phyloP scores from a whole-genome alignment of 352 stramenopile species.

The Phytophthora tubulina region DNA sequence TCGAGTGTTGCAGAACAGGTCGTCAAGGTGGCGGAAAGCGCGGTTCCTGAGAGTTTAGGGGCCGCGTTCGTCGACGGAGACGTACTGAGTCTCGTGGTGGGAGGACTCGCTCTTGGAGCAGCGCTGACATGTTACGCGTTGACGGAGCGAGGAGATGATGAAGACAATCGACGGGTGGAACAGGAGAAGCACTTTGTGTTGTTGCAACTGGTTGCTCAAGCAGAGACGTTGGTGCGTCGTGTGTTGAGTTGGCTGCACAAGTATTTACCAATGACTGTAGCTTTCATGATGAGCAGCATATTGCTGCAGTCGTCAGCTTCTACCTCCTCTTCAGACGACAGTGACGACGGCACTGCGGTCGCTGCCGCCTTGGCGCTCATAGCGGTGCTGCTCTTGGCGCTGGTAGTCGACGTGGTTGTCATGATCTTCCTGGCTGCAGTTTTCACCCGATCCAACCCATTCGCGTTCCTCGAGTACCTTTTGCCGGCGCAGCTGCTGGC shows the following conservation, averaged over 20 bases:
- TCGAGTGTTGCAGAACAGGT: constrained; percentile 44
- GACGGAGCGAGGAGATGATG: constrained; percentile 1
- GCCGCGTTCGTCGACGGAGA: constrained; percentile 42
- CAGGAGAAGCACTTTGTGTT: constrained; percentile 44
- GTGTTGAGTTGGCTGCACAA: constrained; percentile 51
- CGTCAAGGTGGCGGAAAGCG: constrained; percentile 35
- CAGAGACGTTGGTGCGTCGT: constrained; percentile 51
- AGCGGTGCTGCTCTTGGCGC: constrained; percentile 56
- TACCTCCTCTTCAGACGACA: constrained; percentile 4
- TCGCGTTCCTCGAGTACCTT: constrained; percentile 56
- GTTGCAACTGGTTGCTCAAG: constrained; percentile 58
- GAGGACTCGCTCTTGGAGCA: constrained; percentile 41
- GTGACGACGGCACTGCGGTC: constrained; percentile 19
- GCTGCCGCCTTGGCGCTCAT: constrained; percentile 51
- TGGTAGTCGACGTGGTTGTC: constrained; percentile 51
- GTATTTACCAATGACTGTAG: constrained; percentile 52
- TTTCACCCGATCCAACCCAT: constrained; percentile 57
- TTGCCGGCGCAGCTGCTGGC: constrained; percentile 63
- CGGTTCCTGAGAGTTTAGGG: constrained; percentile 46
- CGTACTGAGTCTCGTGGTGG: constrained; percentile 49
- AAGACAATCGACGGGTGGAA: background rate
- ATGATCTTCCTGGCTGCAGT: constrained; percentile 51
- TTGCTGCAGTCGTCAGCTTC: constrained; percentile 43
- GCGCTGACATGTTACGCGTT: constrained; percentile 39
- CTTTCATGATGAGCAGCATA: constrained; percentile 52